Conservation (phyloP, 2,329 filamentous ascomycete genomes). For the Acarospora socialis region DNA sequence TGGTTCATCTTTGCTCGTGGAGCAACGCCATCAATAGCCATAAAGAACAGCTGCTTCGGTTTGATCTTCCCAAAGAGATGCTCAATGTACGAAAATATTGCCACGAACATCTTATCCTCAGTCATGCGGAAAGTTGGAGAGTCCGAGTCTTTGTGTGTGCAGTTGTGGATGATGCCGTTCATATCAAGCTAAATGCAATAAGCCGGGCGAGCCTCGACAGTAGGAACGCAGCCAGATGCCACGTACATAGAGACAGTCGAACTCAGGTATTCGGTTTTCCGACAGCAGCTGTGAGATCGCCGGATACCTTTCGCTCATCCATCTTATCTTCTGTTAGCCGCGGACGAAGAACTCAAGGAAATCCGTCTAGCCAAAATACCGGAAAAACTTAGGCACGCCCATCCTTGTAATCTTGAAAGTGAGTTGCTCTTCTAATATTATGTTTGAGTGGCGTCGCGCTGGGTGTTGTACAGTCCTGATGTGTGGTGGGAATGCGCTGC, state of each 20-base stretch:
- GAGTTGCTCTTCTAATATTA: slow-evolving; percentile 11
- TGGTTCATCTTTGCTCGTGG: slow-evolving; percentile 99
- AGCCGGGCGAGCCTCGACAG: not conserved
- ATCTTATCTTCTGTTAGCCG: no score
- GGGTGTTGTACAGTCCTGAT: no score
- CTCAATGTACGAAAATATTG: slow-evolving; percentile 99
- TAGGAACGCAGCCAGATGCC: slow-evolving; percentile 9
- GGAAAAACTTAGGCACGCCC: slow-evolving; percentile 43
- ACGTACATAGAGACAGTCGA: slow-evolving; percentile 82
- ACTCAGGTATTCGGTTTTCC: slow-evolving; percentile 97
- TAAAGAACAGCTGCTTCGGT: slow-evolving; percentile 96
- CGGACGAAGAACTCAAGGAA: slow-evolving; percentile 95
- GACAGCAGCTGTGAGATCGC: slow-evolving; percentile 96
- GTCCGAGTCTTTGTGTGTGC: slow-evolving; percentile 91
- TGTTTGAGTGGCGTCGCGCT: slow-evolving; percentile 1
- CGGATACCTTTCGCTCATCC: slow-evolving; percentile 98
- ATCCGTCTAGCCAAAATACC: slow-evolving; percentile 17
- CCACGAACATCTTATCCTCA: slow-evolving; percentile 98
- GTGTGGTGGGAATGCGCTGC: no score
- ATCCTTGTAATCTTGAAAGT: slow-evolving; percentile 27
- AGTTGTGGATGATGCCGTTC: slow-evolving; percentile 99
- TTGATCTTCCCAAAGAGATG: slow-evolving; percentile 98
- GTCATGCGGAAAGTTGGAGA: slow-evolving; percentile 83
- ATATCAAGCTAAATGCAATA: slow-evolving; percentile 39
- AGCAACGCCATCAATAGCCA: slow-evolving; percentile 96